Conservation (phyloP, 2,329 filamentous ascomycete species). For the Tolypocladium inflatum region DNA sequence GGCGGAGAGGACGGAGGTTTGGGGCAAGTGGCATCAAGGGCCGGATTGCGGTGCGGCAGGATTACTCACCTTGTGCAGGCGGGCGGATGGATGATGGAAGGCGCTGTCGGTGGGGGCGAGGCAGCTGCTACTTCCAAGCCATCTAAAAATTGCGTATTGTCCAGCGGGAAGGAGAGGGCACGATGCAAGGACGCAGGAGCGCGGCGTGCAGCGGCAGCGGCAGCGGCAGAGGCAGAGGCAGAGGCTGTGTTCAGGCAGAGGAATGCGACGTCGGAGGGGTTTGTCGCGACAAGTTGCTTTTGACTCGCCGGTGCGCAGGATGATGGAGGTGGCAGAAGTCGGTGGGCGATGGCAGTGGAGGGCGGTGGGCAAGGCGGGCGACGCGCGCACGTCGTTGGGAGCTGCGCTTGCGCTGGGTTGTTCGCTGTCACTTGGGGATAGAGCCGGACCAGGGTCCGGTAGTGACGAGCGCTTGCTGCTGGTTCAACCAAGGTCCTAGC, state of each 20-base stretch:
- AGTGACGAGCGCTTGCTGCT: conserved; percentile 9
- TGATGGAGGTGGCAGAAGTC: not conserved
- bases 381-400: not conserved
- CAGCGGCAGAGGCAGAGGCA: not conserved
- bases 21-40: conserved; percentile 1
- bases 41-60: not conserved
- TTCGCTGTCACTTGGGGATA: not conserved
- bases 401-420: not conserved
- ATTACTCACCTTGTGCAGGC: not conserved
- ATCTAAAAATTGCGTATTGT: conserved; percentile 9
- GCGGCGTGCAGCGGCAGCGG: not conserved
- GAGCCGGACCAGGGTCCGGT: conserved; percentile 7
- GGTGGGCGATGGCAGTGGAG: not conserved
- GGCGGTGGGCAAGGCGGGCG: not conserved
- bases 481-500: not conserved
- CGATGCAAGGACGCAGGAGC: not conserved
- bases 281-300: not conserved
- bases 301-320: conserved; percentile 2
- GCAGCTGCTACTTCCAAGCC: conserved; percentile 10
- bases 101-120: not conserved
- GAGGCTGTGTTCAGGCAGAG: not conserved
- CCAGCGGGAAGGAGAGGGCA: not conserved
- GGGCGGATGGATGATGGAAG: not conserved
- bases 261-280: conserved; percentile 1
- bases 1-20: conserved; percentile 5